phyloP scores from a whole-genome alignment of 495 filamentous ascomycete genomes.

The Sordaria brevicollis region DNA sequence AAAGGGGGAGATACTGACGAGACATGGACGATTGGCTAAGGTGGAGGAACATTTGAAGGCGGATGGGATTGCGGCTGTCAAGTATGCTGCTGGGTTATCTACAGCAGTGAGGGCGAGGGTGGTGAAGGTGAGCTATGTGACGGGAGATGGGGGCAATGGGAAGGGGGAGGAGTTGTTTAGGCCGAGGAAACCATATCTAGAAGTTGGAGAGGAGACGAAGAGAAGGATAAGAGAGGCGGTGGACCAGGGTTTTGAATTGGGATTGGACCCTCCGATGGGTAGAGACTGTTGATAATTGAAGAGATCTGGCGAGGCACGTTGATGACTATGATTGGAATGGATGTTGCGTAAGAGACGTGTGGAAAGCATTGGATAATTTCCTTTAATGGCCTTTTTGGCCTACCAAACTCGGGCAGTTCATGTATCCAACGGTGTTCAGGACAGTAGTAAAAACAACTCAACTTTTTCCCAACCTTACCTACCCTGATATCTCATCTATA shows the following conservation, averaged over 20 bases:
- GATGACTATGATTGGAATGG: too few species aligned
- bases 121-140: slow-evolving; percentile 17
- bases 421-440: too few species aligned
- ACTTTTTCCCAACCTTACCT: too few species aligned
- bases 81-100: slow-evolving; percentile 50
- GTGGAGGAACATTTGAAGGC: slow-evolving; percentile 47
- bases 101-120: slow-evolving; percentile 47
- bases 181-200: slow-evolving; percentile 49
- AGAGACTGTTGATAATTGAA: too few species aligned
- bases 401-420: too few species aligned
- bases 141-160: not conserved
- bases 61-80: slow-evolving; percentile 50
- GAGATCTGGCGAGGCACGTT: too few species aligned
- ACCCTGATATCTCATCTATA: not conserved
- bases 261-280: slow-evolving; percentile 20
- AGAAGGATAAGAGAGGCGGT: slow-evolving; percentile 36
- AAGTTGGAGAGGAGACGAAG: slow-evolving; percentile 38
- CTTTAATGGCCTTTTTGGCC: too few species aligned
- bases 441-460: too few species aligned
- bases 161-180: slow-evolving; percentile 43
- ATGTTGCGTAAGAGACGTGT: too few species aligned
- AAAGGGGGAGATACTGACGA: slow-evolving; percentile 40
- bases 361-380: too few species aligned
- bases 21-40: slow-evolving; percentile 42
- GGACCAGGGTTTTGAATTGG: slow-evolving; percentile 38